Conservation (phyloP, 2,329 filamentous ascomycete genomes). For the Epichloe sp. region DNA sequence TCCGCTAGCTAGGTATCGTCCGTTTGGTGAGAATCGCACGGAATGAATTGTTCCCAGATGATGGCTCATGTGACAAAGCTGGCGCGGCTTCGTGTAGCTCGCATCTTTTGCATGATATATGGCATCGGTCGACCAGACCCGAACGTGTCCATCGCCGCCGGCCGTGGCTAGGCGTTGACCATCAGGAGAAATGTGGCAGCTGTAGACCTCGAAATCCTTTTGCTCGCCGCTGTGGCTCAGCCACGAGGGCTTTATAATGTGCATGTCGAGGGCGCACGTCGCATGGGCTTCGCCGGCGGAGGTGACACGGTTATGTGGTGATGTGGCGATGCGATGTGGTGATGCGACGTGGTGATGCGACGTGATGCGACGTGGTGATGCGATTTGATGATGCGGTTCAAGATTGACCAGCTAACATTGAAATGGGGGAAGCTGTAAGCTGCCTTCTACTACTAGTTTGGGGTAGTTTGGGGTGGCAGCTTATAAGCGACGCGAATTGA, state of each 20-base stretch:
- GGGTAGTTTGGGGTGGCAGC: too few relatives aligned
- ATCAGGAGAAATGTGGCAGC: conserved; percentile 92
- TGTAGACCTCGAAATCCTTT: conserved; percentile 97
- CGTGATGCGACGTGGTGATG: background rate
- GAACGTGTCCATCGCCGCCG: conserved; percentile 92
- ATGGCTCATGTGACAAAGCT: conserved; percentile 96
- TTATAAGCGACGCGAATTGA: background rate
- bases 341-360: background rate
- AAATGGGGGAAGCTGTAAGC: background rate
- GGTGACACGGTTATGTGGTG: background rate
- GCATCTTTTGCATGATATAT: conserved; percentile 69
- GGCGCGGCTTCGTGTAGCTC: conserved; percentile 65
- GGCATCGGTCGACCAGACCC: conserved; percentile 94
- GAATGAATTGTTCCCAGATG: conserved; percentile 96
- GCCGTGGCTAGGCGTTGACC: conserved; percentile 84
- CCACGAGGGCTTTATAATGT: conserved; percentile 90
- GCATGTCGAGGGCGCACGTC: conserved; percentile 38
- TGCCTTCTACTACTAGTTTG: background rate
- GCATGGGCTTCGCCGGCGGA: conserved; percentile 4
- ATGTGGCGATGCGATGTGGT: background rate
- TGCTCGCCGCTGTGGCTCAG: conserved; percentile 93
- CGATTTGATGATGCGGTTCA: background rate
- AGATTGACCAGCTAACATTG: background rate
- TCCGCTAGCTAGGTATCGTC: conserved; percentile 88
- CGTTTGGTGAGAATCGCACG: conserved; percentile 90